These are phyloP conservation scores for Leucosporidium scottii DNA, from an alignment of 768 basidiomycete genomes.

Conservation along the genomic window DNA sequence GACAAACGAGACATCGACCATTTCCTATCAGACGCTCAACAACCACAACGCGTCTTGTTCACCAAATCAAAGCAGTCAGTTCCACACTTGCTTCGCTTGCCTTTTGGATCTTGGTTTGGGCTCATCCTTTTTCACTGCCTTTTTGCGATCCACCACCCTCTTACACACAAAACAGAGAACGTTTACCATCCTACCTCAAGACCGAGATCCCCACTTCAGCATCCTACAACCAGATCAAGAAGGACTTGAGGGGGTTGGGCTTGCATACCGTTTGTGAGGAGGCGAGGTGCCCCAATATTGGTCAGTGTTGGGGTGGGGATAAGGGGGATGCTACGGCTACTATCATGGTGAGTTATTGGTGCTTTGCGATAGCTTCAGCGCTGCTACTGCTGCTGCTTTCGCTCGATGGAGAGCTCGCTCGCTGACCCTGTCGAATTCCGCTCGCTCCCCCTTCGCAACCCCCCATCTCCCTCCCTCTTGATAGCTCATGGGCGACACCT, in stretches of 20 bases:
- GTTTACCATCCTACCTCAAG: conserved; percentile 35
- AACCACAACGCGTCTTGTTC: conserved; percentile 18
- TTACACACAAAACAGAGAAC: conserved; percentile 8
- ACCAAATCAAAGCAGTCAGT: conserved; percentile 25
- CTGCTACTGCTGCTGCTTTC: neutral
- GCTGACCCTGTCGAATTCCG: neutral
- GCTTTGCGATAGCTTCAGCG: neutral
- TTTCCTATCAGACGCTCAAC: conserved; percentile 11
- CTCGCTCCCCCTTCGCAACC: neutral
- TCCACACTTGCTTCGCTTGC: neutral
- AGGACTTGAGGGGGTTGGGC: conserved; percentile 80
- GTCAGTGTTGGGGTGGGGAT: conserved; percentile 95
- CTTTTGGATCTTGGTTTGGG: too few species aligned
- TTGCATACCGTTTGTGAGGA: conserved; percentile 98
- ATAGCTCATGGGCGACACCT: conserved; percentile 97
- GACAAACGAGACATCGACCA: conserved; percentile 16
- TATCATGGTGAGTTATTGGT: conserved; percentile 69
- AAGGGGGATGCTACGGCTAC: conserved; percentile 79
- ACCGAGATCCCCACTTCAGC: conserved; percentile 59
- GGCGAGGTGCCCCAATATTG: conserved; percentile 96
- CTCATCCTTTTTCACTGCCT: neutral
- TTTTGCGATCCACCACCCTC: neutral
- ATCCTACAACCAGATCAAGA: conserved; percentile 88
- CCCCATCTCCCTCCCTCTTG: too few species aligned
- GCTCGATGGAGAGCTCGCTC: too few species aligned